These are phyloP conservation scores for Colletotrichum paranaense DNA, from an alignment of 2,329 filamentous ascomycete species.

Conservation along the genomic window DNA sequence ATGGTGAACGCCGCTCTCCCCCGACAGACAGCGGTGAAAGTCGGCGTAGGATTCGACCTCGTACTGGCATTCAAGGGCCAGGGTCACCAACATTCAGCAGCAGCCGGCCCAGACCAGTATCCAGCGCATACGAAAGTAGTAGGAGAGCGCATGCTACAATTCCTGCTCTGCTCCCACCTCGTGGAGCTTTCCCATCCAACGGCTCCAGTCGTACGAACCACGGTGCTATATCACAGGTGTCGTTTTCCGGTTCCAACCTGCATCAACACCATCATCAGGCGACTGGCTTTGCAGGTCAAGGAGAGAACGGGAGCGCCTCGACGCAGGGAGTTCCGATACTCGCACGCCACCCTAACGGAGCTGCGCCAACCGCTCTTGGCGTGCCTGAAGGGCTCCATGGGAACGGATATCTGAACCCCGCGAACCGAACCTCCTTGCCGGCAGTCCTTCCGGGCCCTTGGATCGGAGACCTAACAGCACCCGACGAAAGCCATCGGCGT, in stretches of 20 bases:
- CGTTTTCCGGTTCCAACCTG: slow-evolving; percentile 3
- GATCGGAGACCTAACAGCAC: background rate
- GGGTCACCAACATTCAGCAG: slow-evolving; percentile 26
- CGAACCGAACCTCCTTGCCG: slow-evolving; percentile 26
- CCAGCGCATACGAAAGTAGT: background rate
- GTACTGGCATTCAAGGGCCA: slow-evolving; percentile 25
- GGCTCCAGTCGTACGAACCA: background rate
- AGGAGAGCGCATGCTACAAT: slow-evolving; percentile 11
- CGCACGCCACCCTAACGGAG: background rate
- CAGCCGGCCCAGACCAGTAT: slow-evolving; percentile 10
- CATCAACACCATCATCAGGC: slow-evolving; percentile 1
- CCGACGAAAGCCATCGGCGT: slow-evolving; percentile 14
- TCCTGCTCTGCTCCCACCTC: background rate
- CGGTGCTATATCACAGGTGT: background rate
- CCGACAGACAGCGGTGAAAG: slow-evolving; percentile 28
- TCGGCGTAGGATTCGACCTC: slow-evolving; percentile 31
- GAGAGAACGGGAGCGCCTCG: background rate
- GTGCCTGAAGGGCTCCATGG: background rate
- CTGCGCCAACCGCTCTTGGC: background rate
- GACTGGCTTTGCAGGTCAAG: background rate
- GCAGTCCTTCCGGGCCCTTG: slow-evolving; percentile 15
- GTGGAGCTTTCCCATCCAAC: background rate
- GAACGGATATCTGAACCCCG: background rate
- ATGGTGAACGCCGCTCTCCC: slow-evolving; percentile 31
- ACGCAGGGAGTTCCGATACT: background rate